phyloP scores from a whole-genome alignment of 306 rosid genomes.

The Cyclanthera cordifolia region DNA sequence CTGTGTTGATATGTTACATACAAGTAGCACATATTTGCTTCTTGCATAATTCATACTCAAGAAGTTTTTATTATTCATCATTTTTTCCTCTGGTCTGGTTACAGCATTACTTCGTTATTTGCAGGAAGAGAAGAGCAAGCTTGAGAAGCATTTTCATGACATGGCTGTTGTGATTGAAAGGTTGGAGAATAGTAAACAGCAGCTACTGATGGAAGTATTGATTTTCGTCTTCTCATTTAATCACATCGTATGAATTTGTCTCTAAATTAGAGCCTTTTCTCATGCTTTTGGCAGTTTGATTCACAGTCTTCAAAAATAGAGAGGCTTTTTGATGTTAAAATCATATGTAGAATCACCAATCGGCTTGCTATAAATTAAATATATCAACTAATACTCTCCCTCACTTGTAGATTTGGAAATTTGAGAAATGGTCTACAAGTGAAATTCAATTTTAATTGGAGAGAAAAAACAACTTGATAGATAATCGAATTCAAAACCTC shows the following conservation, averaged over 20 bases:
- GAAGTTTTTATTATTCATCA: not conserved
- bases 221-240: not conserved
- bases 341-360: too few species aligned
- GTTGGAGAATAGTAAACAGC: constrained; percentile 87
- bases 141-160: constrained; percentile 83
- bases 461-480: too few species aligned
- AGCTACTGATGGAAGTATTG: constrained; percentile 70
- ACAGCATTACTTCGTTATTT: constrained; percentile 1
- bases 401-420: too few species aligned
- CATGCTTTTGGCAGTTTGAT: constrained; percentile 50
- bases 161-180: constrained; percentile 85
- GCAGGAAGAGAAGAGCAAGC: constrained; percentile 78
- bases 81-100: too few species aligned
- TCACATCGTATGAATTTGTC: not conserved
- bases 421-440: too few species aligned
- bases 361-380: too few species aligned
- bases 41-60: not conserved
- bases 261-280: constrained; percentile 19
- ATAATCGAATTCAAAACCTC: too few species aligned
- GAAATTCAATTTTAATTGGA: too few species aligned
- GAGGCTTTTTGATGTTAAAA: constrained; percentile 88
- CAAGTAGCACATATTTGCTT: not conserved
- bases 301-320: constrained; percentile 85
- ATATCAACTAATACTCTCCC: too few species aligned
- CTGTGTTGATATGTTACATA: not conserved